phyloP scores from a whole-genome alignment of 2,329 filamentous ascomycete genomes.

The Aspergillus sp. region DNA sequence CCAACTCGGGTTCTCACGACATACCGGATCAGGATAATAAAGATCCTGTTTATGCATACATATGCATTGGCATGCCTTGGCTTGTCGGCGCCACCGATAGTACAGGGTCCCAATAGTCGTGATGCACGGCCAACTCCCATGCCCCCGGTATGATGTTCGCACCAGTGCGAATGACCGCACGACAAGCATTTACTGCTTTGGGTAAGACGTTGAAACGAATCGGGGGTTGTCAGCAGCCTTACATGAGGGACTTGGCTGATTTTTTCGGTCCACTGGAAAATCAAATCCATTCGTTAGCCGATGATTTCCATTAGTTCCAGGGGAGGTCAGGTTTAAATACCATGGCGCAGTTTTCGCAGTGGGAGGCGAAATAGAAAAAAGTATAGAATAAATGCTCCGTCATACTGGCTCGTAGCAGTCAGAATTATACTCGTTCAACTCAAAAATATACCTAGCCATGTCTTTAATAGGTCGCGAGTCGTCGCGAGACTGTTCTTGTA shows the following conservation, averaged over 20 bases:
- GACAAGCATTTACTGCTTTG: slow-evolving; percentile 15
- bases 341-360: not conserved
- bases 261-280: slow-evolving; percentile 4
- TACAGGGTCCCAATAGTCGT: slow-evolving; percentile 3
- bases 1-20: no score
- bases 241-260: not conserved
- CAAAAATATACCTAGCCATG: slow-evolving; percentile 3
- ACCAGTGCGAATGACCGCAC: not conserved
- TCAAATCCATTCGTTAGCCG: not conserved
- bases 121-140: not conserved
- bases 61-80: no score
- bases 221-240: not conserved
- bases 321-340: not conserved
- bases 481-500: not conserved
- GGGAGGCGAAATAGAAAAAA: not conserved
- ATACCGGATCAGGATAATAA: no score
- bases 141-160: not conserved
- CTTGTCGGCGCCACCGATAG: no score
- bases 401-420: not conserved
- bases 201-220: slow-evolving; percentile 8
- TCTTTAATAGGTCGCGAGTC: not conserved
- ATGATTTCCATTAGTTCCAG: not conserved
- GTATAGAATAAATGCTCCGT: no score
- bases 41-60: no score
- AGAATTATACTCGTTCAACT: not conserved